Conservation (phyloP, 2,329 filamentous ascomycete species). For the Cladosporium sphaerospermum region DNA sequence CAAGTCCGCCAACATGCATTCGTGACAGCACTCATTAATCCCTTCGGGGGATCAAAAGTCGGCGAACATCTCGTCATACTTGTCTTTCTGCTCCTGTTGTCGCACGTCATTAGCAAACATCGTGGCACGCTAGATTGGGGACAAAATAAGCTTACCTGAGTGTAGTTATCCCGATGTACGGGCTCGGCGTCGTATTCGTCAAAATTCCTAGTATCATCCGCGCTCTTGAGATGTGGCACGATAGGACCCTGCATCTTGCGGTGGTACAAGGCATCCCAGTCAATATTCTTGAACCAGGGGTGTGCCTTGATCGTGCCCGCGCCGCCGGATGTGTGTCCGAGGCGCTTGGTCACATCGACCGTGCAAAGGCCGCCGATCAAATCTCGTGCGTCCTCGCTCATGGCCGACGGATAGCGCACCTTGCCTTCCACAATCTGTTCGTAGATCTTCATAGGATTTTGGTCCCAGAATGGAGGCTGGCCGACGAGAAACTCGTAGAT, state of each 20-base stretch:
- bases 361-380: slow-evolving; percentile 72
- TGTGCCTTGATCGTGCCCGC: slow-evolving; percentile 67
- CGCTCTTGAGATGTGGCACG: slow-evolving; percentile 64
- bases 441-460: slow-evolving; percentile 82
- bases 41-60: slow-evolving; percentile 52
- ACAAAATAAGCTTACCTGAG: slow-evolving; percentile 36
- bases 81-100: slow-evolving; percentile 52
- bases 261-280: slow-evolving; percentile 67
- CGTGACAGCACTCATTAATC: too few relatives aligned
- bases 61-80: slow-evolving; percentile 65
- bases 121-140: neutral
- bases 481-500: slow-evolving; percentile 81
- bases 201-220: slow-evolving; percentile 74
- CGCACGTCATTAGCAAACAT: neutral
- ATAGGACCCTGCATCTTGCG: slow-evolving; percentile 64
- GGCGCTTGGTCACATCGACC: slow-evolving; percentile 67
- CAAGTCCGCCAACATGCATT: neutral
- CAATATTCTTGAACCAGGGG: slow-evolving; percentile 65
- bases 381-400: slow-evolving; percentile 64
- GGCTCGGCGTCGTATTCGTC: slow-evolving; percentile 77
- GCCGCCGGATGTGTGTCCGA: slow-evolving; percentile 73
- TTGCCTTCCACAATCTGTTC: slow-evolving; percentile 75
- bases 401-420: slow-evolving; percentile 63
- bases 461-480: slow-evolving; percentile 81
- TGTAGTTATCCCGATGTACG: slow-evolving; percentile 58